phyloP scores from a whole-genome alignment of 352 stramenopile genomes.

The Blastocystis sp. region DNA sequence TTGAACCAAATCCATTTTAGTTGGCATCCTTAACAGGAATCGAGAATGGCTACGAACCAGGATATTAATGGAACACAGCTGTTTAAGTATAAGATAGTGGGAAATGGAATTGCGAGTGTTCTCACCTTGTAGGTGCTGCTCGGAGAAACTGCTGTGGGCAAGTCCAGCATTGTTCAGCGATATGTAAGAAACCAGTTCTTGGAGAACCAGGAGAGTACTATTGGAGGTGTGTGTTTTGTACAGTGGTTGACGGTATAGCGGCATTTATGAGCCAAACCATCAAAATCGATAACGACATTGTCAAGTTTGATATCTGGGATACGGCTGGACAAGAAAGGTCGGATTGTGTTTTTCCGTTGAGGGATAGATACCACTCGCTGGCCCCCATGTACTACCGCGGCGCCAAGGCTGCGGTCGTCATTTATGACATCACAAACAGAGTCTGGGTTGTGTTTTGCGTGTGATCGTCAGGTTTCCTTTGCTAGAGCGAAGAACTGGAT shows the following conservation, averaged over 20 bases:
- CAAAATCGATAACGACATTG: constrained; percentile 86
- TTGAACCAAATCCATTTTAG: neutral
- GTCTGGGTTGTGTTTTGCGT: constrained; percentile 21
- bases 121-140: constrained; percentile 80
- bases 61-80: constrained; percentile 53
- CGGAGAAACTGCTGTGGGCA: constrained; percentile 90
- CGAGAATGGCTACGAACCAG: constrained; percentile 24
- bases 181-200: constrained; percentile 96
- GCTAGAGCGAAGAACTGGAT: constrained; percentile 92
- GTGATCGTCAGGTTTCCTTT: constrained; percentile 83
- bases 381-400: constrained; percentile 98
- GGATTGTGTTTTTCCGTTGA: constrained; percentile 37
- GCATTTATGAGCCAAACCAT: constrained; percentile 96
- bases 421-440: constrained; percentile 93
- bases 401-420: constrained; percentile 92
- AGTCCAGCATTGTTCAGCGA: constrained; percentile 91
- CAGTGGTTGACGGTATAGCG: constrained; percentile 76
- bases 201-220: constrained; percentile 92
- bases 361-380: constrained; percentile 84
- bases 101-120: neutral
- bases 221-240: constrained; percentile 79
- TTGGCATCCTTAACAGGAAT: neutral
- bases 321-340: constrained; percentile 91
- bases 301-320: constrained; percentile 95
- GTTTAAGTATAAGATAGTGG: constrained; percentile 72